A percentile compares a stretch with the other conserved stretches of the same genome.
These are phyloP conservation scores for Vickermania spadyakhi DNA, from an alignment of 208 protist species.

Conservation along the genomic window DNA sequence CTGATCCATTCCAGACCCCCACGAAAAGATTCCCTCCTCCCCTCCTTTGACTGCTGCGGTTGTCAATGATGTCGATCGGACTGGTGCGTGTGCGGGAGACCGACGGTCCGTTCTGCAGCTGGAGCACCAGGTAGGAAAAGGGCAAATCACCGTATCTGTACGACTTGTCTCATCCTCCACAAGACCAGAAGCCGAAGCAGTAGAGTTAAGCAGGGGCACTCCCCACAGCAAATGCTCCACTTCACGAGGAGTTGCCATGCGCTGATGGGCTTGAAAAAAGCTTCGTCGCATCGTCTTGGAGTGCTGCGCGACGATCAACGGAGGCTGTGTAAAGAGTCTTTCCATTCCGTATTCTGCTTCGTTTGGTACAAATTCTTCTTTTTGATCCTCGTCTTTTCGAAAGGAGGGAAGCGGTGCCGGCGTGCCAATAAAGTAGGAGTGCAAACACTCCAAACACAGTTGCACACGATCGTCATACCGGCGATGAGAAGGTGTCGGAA, in stretches of 20 bases:
- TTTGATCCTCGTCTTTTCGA: no score
- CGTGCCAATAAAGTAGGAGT: constrained; percentile 21
- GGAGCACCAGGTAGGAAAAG: background rate
- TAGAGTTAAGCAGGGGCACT: background rate
- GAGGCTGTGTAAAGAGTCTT: constrained; percentile 23
- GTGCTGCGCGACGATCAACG: constrained; percentile 23
- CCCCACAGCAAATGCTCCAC: constrained; percentile 19
- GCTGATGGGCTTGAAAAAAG: constrained; percentile 35
- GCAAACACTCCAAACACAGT: constrained; percentile 18
- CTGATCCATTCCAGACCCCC: background rate
- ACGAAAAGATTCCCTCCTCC: background rate
- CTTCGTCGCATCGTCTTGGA: constrained; percentile 43
- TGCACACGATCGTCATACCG: constrained; percentile 26
- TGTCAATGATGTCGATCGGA: no score
- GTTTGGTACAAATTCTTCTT: background rate
- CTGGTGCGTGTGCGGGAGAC: no score
- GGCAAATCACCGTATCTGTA: background rate
- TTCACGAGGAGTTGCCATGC: constrained; percentile 43
- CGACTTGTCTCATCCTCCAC: background rate
- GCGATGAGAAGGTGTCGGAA: background rate
- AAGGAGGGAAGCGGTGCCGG: background rate
- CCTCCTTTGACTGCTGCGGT: no score
- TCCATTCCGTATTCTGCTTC: background rate
- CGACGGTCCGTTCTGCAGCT: no score
- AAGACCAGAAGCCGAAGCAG: background rate